Conservation (phyloP, 441 rosid genomes). For the Adansonia madagascariensis region DNA sequence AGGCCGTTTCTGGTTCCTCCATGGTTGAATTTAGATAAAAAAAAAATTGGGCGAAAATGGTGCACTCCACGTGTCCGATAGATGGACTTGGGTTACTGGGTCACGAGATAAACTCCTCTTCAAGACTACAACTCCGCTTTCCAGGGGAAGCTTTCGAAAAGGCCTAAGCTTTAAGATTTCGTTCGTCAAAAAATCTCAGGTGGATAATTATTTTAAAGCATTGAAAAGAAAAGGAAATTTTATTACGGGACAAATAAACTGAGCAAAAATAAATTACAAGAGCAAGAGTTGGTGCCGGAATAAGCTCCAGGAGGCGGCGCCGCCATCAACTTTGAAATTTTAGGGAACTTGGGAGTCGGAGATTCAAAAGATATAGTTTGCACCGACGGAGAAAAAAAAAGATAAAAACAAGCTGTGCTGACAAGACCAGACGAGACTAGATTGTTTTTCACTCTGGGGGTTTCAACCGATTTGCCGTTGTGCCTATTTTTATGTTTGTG, state of each 20-base stretch:
- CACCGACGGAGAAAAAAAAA: background rate
- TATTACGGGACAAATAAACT: background rate
- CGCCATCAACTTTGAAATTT: background rate
- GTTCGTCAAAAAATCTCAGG: background rate
- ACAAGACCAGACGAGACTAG: too few relatives aligned
- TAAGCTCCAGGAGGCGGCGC: background rate
- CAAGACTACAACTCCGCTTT: background rate
- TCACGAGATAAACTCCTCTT: background rate
- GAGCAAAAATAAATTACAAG: background rate
- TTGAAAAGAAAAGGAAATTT: constrained; percentile 10
- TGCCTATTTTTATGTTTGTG: too few relatives aligned
- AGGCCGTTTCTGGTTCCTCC: constrained; percentile 17
- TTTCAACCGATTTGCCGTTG: too few relatives aligned
- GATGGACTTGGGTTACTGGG: background rate
- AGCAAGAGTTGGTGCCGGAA: background rate
- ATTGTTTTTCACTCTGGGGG: too few relatives aligned
- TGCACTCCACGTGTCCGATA: background rate
- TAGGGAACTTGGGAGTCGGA: too few relatives aligned
- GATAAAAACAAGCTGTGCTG: background rate
- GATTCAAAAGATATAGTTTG: background rate
- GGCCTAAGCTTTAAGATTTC: background rate
- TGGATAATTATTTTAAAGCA: background rate
- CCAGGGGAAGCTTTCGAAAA: background rate
- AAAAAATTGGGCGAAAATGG: background rate
- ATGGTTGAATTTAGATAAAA: constrained; percentile 8